phyloP scores from a whole-genome alignment of 306 rosid species.

The Medicago ruthenica region DNA sequence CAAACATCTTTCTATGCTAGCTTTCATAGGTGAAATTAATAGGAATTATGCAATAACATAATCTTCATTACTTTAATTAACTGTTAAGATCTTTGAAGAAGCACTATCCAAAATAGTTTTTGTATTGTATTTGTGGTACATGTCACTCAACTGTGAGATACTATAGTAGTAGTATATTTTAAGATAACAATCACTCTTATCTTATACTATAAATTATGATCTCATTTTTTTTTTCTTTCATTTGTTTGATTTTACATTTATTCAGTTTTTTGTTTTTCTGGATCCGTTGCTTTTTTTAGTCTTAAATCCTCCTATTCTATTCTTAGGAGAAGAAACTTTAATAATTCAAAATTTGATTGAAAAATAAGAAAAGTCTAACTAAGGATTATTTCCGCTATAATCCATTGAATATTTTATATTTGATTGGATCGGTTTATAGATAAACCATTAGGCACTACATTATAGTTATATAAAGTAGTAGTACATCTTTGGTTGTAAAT shows the following conservation, averaged over 20 bases:
- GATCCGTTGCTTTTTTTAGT: background rate
- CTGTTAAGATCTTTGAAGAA: background rate
- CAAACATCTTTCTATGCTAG: conserved; percentile 26
- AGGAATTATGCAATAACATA: background rate
- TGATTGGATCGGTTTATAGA: no score
- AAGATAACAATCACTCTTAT: background rate
- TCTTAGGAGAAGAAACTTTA: no score
- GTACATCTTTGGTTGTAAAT: no score
- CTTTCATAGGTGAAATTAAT: conserved; percentile 24
- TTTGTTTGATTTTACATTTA: background rate
- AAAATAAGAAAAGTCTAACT: no score
- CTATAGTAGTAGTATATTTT: background rate
- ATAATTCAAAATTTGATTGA: no score
- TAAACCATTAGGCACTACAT: no score
- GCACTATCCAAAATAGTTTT: background rate
- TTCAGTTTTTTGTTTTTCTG: background rate
- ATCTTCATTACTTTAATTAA: background rate
- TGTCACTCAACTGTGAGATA: background rate
- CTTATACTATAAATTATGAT: background rate
- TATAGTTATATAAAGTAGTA: no score
- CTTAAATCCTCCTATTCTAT: no score
- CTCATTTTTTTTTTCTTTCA: background rate
- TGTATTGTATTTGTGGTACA: background rate
- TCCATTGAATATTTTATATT: no score
- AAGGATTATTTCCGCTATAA: no score